phyloP scores from a whole-genome alignment of 78 protist genomes.

The Protostelium mycophagum region DNA sequence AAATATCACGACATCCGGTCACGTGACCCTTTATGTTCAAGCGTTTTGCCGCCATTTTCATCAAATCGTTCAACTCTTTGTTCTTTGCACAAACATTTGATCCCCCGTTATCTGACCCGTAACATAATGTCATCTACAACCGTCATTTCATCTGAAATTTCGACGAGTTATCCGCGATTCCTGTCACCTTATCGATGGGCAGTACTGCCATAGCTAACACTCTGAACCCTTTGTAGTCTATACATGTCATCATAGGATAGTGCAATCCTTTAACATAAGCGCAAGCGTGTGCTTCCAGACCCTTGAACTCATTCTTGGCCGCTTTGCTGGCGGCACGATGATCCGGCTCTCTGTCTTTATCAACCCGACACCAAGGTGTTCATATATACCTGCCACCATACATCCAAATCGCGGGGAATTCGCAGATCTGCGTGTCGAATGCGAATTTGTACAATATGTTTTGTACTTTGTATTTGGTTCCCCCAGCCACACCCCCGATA shows the following conservation, averaged over 20 bases:
- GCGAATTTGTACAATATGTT: background rate
- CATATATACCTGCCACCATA: background rate
- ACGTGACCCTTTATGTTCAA: constrained; percentile 60
- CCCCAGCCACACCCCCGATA: background rate
- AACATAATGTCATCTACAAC: constrained; percentile 18
- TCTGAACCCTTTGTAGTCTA: constrained; percentile 52
- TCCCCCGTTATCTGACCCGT: constrained; percentile 54
- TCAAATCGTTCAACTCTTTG: constrained; percentile 5
- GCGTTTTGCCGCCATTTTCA: constrained; percentile 48
- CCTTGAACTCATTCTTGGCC: constrained; percentile 48
- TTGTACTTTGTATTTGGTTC: background rate
- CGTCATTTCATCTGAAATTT: background rate
- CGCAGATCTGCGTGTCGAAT: background rate
- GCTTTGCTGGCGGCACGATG: constrained; percentile 46
- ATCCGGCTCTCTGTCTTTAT: constrained; percentile 52
- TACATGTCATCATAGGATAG: constrained; percentile 50
- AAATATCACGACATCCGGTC: constrained; percentile 18
- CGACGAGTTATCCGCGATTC: no score
- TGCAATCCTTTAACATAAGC: constrained; percentile 21
- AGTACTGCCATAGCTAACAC: constrained; percentile 55
- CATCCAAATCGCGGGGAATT: background rate
- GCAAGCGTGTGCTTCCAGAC: constrained; percentile 33
- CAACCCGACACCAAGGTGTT: constrained; percentile 29
- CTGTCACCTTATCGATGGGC: constrained; percentile 46
- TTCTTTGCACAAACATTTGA: constrained; percentile 7